Percentiles rank a stretch among this genome's conserved stretches.
These are phyloP conservation scores for Cryptococcus jaspeensis DNA, from an alignment of 1,284 basidiomycete species.

Conservation along the genomic window DNA sequence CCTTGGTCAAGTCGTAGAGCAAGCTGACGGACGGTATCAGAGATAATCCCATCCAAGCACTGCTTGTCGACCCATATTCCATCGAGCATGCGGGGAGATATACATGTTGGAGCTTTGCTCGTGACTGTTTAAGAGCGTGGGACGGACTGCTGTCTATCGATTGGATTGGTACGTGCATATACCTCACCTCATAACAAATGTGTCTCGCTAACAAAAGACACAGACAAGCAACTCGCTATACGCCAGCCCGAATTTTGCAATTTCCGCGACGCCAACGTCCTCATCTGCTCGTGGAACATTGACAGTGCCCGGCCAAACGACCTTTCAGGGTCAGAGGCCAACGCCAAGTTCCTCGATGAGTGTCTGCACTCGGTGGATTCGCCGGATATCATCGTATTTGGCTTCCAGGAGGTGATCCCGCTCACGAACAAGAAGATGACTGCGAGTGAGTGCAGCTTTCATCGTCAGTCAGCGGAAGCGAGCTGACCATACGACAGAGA, in stretches of 20 bases:
- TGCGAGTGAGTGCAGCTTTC: conserved; percentile 59
- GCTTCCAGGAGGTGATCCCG: conserved; percentile 94
- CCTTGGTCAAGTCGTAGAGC: neutral
- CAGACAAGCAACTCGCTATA: conserved; percentile 72
- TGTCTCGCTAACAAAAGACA: neutral
- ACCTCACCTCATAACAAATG: neutral
- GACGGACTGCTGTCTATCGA: conserved; percentile 82
- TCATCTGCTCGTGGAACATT: conserved; percentile 92
- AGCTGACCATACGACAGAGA: conserved; percentile 54
- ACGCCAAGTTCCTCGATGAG: conserved; percentile 69
- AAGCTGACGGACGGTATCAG: conserved; percentile 27
- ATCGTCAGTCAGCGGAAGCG: neutral
- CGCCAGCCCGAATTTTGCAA: conserved; percentile 74
- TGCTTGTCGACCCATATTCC: conserved; percentile 71
- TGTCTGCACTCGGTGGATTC: conserved; percentile 66
- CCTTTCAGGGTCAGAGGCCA: conserved; percentile 63
- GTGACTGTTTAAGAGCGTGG: conserved; percentile 82
- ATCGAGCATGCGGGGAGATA: conserved; percentile 60
- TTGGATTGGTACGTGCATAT: conserved; percentile 73
- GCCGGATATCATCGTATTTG: conserved; percentile 89
- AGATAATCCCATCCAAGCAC: conserved; percentile 68
- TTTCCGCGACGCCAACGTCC: conserved; percentile 71
- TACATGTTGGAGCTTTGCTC: conserved; percentile 71
- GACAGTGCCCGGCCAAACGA: conserved; percentile 81
- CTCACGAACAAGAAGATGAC: conserved; percentile 87